Conservation (phyloP, 2,329 filamentous ascomycete genomes). For the Clarireedia sp. region DNA sequence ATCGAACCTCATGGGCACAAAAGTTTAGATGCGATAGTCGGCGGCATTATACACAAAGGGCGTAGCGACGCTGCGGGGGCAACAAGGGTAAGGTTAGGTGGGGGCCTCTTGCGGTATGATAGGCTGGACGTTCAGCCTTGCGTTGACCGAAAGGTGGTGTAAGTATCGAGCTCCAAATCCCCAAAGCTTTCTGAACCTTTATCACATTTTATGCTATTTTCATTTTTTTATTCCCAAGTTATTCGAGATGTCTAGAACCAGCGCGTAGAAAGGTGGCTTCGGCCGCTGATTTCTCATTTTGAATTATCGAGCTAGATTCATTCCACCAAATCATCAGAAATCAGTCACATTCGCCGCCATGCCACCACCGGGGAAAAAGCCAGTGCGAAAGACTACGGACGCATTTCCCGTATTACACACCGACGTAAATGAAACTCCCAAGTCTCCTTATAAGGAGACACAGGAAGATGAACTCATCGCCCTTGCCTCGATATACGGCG, state of each 20-base stretch:
- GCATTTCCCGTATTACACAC: conserved; percentile 22
- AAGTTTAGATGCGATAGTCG: not conserved
- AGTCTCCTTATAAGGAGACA: conserved; percentile 68
- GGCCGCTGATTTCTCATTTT: conserved; percentile 21
- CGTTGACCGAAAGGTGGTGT: not conserved
- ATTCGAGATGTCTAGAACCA: conserved; percentile 17
- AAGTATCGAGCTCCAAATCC: not conserved
- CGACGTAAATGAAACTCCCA: conserved; percentile 31
- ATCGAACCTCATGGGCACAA: not conserved
- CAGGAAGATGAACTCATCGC: conserved; percentile 85
- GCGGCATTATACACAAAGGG: not conserved
- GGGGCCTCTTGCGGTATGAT: not conserved
- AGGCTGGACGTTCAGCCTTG: conserved; percentile 1
- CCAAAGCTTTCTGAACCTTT: not conserved
- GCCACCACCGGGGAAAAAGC: conserved; percentile 29
- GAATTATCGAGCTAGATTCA: conserved; percentile 6
- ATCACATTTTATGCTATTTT: not conserved
- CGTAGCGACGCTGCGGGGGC: not conserved
- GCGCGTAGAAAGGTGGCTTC: conserved; percentile 25
- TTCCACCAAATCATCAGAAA: not conserved
- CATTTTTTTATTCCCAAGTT: not conserved
- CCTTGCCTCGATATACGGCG: conserved; percentile 78
- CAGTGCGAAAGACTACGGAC: conserved; percentile 31
- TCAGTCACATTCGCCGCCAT: conserved; percentile 19
- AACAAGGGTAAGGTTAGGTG: not conserved